Evolutionary conservation across 306 rosid species (phyloP).

Genomic region (Cotoneaster glaucophyllus): DNA sequence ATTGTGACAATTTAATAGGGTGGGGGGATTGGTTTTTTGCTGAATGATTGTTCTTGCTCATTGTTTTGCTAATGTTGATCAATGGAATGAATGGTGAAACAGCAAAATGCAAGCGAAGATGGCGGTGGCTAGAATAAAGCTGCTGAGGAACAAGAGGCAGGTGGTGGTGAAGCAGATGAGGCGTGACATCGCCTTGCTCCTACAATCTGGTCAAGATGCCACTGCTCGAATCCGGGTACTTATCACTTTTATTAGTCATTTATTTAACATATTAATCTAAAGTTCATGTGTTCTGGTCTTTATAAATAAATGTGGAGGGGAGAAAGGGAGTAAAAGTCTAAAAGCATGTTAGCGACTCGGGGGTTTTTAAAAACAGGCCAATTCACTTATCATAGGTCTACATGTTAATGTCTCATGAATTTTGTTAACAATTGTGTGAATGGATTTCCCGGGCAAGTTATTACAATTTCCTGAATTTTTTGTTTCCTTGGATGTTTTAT

Average conservation of each 20-base stretch:
- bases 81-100: slow-evolving; percentile 15
- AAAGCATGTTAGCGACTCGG: neutral
- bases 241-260: neutral
- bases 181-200: slow-evolving; percentile 89
- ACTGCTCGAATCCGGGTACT: slow-evolving; percentile 92
- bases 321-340: neutral
- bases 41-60: neutral
- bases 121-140: slow-evolving; percentile 99
- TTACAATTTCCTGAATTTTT: neutral
- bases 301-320: neutral
- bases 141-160: slow-evolving; percentile 83
- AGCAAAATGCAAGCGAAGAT: slow-evolving; percentile 96
- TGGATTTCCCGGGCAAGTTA: neutral
- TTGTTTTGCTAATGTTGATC: neutral
- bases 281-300: neutral
- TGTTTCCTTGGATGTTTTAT: neutral
- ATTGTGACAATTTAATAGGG: neutral
- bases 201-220: slow-evolving; percentile 93
- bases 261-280: neutral
- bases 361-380: neutral
- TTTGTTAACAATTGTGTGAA: neutral
- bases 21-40: neutral
- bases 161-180: slow-evolving; percentile 95
- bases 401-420: neutral
- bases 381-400: neutral